phyloP scores from a whole-genome alignment of 805 yeast species.

The Candida ipomoeae region DNA sequence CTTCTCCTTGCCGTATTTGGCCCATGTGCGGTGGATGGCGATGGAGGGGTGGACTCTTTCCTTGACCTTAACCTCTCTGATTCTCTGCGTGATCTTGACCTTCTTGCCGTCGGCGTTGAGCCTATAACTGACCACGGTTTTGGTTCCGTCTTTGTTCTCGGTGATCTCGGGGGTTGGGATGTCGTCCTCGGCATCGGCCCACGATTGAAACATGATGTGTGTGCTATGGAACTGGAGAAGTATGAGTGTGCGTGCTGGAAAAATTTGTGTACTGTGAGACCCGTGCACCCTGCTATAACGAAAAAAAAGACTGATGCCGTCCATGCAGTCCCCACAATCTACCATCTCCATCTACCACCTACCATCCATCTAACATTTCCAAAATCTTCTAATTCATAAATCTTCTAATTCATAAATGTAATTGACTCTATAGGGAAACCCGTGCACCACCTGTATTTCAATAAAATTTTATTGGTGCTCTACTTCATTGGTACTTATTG shows the following conservation, averaged over 20 bases:
- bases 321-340: no score
- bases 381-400: no score
- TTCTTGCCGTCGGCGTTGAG: constrained; percentile 75
- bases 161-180: constrained; percentile 71
- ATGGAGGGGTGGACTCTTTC: constrained; percentile 81
- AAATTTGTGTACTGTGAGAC: constrained; percentile 6
- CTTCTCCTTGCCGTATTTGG: constrained; percentile 79
- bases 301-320: background rate
- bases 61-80: constrained; percentile 69
- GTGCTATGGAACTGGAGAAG: background rate
- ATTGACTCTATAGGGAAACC: no score
- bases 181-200: constrained; percentile 76
- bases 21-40: constrained; percentile 87
- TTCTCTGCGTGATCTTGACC: constrained; percentile 81
- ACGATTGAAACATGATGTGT: constrained; percentile 39
- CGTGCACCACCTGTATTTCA: no score
- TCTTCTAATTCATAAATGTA: no score
- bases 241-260: constrained; percentile 7
- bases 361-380: no score
- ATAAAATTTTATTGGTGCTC: no score
- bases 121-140: constrained; percentile 76
- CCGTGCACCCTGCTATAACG: background rate
- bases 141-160: constrained; percentile 82
- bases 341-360: no score
- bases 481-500: no score